Conservation (phyloP, 2,329 filamentous ascomycete genomes). For the Scedosporium dehoogii region DNA sequence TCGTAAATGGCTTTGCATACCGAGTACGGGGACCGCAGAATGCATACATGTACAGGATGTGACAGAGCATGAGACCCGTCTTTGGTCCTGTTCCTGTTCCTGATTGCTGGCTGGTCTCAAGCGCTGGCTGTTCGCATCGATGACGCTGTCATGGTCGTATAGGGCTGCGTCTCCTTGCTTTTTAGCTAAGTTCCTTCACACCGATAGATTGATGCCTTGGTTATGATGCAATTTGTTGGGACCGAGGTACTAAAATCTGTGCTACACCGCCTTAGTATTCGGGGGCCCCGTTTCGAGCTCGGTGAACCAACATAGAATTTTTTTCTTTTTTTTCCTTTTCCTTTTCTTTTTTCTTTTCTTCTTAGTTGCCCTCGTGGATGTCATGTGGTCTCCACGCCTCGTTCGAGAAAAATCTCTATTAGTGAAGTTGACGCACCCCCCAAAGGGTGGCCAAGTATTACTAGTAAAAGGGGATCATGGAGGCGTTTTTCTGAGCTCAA, state of each 20-base stretch:
- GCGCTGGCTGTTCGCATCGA: too few relatives aligned
- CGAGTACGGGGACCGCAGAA: background rate
- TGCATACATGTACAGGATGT: background rate
- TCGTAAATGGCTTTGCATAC: too few relatives aligned
- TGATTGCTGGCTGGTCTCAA: background rate
- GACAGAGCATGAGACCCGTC: background rate
- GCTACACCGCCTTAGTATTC: background rate
- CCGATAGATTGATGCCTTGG: background rate
- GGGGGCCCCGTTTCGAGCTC: slow-evolving; percentile 2
- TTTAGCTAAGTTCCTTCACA: background rate
- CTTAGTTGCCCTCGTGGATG: background rate
- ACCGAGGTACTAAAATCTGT: background rate
- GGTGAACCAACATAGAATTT: background rate
- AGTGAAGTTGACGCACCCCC: too few relatives aligned
- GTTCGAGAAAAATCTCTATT: background rate
- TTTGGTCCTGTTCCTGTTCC: background rate
- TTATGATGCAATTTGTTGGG: background rate
- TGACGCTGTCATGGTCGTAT: background rate
- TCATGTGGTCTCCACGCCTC: background rate
- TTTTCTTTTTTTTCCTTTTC: background rate
- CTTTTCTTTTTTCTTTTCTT: background rate
- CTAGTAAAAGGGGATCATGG: background rate
- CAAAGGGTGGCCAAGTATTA: too few relatives aligned
- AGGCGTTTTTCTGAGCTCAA: background rate
- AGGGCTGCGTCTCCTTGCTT: background rate